These are phyloP conservation scores for Zygosaccharomyces lentus DNA, from an alignment of 805 yeast genomes.

Conservation along the genomic window DNA sequence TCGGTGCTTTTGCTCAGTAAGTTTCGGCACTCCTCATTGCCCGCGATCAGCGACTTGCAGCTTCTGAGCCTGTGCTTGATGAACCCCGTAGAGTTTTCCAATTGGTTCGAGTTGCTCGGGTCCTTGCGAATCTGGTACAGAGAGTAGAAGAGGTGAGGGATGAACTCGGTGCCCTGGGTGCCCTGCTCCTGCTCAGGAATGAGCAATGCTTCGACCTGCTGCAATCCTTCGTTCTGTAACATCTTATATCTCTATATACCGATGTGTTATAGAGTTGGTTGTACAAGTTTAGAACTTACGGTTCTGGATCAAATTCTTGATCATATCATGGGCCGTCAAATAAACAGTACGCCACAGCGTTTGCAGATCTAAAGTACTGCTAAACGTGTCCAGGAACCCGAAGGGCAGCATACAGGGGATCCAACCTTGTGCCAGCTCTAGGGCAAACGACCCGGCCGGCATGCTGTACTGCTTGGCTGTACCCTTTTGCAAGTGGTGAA, in stretches of 20 bases:
- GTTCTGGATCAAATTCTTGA: conserved; percentile 49
- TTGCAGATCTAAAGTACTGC: conserved; percentile 74
- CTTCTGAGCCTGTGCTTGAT: conserved; percentile 32
- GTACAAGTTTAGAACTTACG: conserved; percentile 57
- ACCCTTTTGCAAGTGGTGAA: conserved; percentile 75
- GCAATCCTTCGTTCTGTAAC: conserved; percentile 13
- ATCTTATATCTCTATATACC: not conserved
- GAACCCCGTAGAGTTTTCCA: conserved; percentile 31
- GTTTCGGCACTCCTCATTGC: conserved; percentile 29
- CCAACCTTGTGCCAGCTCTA: conserved; percentile 98
- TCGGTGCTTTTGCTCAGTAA: conserved; percentile 26
- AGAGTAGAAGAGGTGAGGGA: conserved; percentile 34
- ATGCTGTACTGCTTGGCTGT: conserved; percentile 76
- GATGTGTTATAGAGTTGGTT: not conserved
- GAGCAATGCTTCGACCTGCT: conserved; percentile 13
- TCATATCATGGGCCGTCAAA: conserved; percentile 77
- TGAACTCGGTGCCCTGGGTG: conserved; percentile 25
- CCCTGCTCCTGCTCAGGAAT: conserved; percentile 9
- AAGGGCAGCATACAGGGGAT: conserved; percentile 97
- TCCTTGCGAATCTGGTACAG: conserved; percentile 32
- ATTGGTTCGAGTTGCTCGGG: conserved; percentile 31
- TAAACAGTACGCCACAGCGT: conserved; percentile 66
- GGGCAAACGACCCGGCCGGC: conserved; percentile 78
- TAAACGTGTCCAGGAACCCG: conserved; percentile 76
- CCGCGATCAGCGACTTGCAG: conserved; percentile 27